Evolutionary conservation across 192 early-diverging fungal genomes (phyloP).

Genomic region (Rhizophagus sp.): DNA sequence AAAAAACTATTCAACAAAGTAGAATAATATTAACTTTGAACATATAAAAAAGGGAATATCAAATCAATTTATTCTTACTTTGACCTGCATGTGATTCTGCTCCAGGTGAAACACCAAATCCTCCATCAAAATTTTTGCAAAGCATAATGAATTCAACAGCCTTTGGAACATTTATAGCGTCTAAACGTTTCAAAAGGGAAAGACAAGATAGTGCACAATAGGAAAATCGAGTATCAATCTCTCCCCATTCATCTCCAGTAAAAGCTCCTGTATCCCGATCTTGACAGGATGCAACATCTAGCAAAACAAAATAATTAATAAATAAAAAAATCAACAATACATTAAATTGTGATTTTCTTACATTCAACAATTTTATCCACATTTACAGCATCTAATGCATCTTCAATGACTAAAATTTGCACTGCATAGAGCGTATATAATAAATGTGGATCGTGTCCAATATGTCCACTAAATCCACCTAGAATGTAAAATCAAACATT

Average conservation of each 20-base stretch:
- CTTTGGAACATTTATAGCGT: constrained; percentile 55
- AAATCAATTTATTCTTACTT: constrained; percentile 37
- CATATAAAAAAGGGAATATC: constrained; percentile 13
- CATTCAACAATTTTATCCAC: constrained; percentile 64
- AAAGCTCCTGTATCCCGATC: constrained; percentile 74
- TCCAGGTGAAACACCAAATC: constrained; percentile 86
- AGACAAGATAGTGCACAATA: constrained; percentile 82
- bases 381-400: constrained; percentile 79
- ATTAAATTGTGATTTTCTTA: constrained; percentile 39
- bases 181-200: constrained; percentile 72
- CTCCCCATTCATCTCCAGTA: constrained; percentile 89
- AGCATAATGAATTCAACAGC: constrained; percentile 70
- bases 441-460: constrained; percentile 87
- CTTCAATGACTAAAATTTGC: constrained; percentile 81
- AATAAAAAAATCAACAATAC: background rate
- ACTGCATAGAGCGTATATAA: constrained; percentile 90
- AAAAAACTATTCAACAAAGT: constrained; percentile 64
- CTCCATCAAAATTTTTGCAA: constrained; percentile 97
- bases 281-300: constrained; percentile 69
- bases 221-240: constrained; percentile 92
- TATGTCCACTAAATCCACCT: constrained; percentile 91
- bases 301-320: background rate
- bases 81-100: constrained; percentile 92
- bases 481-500: background rate
- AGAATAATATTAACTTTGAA: background rate